Evolutionary conservation across 345 rosid species (phyloP).

Genomic region (Raphanus raphanistrum): DNA sequence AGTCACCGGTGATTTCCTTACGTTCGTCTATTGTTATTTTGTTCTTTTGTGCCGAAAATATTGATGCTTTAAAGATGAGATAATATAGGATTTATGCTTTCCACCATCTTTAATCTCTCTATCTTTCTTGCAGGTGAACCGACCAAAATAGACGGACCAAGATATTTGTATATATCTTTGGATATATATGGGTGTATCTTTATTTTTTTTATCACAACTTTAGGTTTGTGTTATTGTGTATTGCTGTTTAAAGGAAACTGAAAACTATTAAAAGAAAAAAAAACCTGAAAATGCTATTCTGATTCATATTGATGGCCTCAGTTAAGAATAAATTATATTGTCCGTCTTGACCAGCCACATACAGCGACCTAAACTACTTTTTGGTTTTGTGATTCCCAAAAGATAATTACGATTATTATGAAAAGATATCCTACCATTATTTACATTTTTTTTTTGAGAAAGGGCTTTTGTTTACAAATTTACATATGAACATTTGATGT

Average conservation of each 20-base stretch:
- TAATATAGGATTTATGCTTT: slow-evolving; percentile 34
- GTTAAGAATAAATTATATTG: not conserved
- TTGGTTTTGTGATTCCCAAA: not conserved
- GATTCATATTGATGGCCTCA: slow-evolving; percentile 12
- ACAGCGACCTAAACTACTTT: not conserved
- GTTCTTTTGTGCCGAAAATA: slow-evolving; percentile 34
- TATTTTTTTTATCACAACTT: not conserved
- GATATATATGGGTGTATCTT: not conserved
- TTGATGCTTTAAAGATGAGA: slow-evolving; percentile 33
- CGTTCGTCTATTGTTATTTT: slow-evolving; percentile 21
- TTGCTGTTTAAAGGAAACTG: not conserved
- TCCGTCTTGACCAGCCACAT: not conserved
- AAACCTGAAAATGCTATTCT: not conserved
- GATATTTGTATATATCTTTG: not conserved
- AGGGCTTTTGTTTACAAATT: not conserved
- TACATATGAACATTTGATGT: not conserved
- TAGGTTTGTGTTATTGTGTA: not conserved
- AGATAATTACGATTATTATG: not conserved
- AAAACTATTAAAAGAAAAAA: not conserved
- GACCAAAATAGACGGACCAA: slow-evolving; percentile 20
- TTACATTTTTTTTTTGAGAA: not conserved
- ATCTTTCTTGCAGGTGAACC: slow-evolving; percentile 14
- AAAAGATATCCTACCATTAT: not conserved
- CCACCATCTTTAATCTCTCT: slow-evolving; percentile 27
- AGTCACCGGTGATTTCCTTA: slow-evolving; percentile 4